Evolutionary conservation across 768 basidiomycete genomes (phyloP).

Genomic region (Auriscalpium orientale): DNA sequence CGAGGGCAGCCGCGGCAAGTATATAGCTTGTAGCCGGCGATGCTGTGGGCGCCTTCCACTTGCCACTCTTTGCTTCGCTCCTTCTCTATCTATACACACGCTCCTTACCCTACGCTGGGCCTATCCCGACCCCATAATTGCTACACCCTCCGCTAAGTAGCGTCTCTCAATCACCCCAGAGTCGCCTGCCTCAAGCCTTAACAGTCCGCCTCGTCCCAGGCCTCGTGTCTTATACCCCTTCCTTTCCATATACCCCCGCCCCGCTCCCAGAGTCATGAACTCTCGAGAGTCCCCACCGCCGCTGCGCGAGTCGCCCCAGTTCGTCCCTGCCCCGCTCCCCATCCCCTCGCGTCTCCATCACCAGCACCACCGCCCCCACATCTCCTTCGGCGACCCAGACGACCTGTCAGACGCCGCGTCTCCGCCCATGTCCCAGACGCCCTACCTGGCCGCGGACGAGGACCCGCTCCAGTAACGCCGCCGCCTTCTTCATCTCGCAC

Average conservation of each 20-base stretch:
- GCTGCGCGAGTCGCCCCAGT: constrained; percentile 9
- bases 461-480: constrained; percentile 5
- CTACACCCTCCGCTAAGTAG: not conserved
- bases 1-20: not conserved
- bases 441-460: constrained; percentile 9
- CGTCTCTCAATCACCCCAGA: no score
- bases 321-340: constrained; percentile 8
- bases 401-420: not conserved
- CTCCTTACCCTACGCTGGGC: not conserved
- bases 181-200: no score
- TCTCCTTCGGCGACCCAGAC: constrained; percentile 4
- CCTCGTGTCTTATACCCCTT: not conserved
- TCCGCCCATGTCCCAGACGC: constrained; percentile 9
- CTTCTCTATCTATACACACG: not conserved
- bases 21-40: not conserved
- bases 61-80: not conserved
- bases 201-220: not conserved
- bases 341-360: constrained; percentile 2
- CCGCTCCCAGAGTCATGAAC: not conserved
- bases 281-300: not conserved
- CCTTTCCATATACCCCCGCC: not conserved
- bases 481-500: not conserved
- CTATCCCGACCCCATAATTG: not conserved
- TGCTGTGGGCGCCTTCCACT: not conserved
- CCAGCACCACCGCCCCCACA: constrained; percentile 2